Conservation (phyloP, 768 basidiomycete species). For the Termitomyces sp. region DNA sequence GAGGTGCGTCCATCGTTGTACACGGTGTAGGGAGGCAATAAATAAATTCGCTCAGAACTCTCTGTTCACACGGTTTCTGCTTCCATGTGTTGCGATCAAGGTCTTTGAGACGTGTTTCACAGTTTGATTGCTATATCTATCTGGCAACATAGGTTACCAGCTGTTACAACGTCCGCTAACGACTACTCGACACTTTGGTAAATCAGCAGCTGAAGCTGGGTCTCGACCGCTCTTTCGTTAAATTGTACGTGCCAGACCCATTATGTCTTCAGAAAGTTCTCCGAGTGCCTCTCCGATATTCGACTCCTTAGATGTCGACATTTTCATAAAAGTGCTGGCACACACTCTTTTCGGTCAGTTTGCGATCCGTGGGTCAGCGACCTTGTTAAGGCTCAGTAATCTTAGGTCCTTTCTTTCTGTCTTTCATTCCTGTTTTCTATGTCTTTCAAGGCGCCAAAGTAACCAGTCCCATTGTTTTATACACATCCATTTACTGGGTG, state of each 20-base stretch:
- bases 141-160: background rate
- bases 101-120: background rate
- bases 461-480: slow-evolving; percentile 45
- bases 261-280: slow-evolving; percentile 11
- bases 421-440: slow-evolving; percentile 75
- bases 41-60: too few species aligned
- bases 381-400: slow-evolving; percentile 5
- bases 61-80: background rate
- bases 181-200: background rate
- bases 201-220: slow-evolving; percentile 5
- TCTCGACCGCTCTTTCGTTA: slow-evolving; percentile 10
- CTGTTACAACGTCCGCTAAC: background rate
- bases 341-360: slow-evolving; percentile 76
- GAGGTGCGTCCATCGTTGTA: slow-evolving; percentile 38
- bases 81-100: background rate
- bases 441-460: slow-evolving; percentile 59
- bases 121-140: background rate
- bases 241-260: slow-evolving; percentile 2
- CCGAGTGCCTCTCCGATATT: slow-evolving; percentile 47
- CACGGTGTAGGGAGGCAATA: background rate
- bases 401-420: slow-evolving; percentile 79
- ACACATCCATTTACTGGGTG: slow-evolving; percentile 50
- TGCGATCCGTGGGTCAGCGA: background rate
- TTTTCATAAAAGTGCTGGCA: slow-evolving; percentile 70
- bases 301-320: slow-evolving; percentile 71